phyloP scores from a whole-genome alignment of 2,329 filamentous ascomycete species.

The Neoscytalidium dimidiatum region DNA sequence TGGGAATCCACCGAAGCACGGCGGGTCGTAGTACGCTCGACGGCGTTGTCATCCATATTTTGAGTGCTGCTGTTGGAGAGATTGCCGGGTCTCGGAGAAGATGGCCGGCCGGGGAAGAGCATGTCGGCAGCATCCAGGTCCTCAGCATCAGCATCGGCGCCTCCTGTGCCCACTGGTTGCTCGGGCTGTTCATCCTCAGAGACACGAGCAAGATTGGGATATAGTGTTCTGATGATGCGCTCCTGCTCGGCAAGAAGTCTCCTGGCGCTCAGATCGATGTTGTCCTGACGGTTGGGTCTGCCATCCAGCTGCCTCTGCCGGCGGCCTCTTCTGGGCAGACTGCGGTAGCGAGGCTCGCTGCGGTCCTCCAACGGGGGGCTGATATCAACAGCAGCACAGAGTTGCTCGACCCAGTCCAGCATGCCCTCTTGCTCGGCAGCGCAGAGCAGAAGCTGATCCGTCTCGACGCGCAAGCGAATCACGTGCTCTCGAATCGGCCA shows the following conservation, averaged over 20 bases:
- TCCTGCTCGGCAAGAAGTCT: constrained; percentile 51
- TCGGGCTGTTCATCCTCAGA: constrained; percentile 17
- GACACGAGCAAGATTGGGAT: constrained; percentile 42
- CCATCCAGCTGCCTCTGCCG: constrained; percentile 40
- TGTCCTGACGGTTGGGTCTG: constrained; percentile 25
- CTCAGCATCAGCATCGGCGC: constrained; percentile 34
- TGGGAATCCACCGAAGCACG: neutral
- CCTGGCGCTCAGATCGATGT: constrained; percentile 37
- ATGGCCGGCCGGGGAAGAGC: constrained; percentile 22
- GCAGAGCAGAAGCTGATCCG: constrained; percentile 72
- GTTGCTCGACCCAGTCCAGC: constrained; percentile 66
- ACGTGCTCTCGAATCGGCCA: constrained; percentile 57
- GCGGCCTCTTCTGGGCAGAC: constrained; percentile 46
- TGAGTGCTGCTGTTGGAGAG: constrained; percentile 5
- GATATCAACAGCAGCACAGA: constrained; percentile 69
- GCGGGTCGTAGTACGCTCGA: neutral
- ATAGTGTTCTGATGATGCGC: constrained; percentile 49
- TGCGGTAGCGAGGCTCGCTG: constrained; percentile 47
- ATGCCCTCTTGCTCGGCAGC: constrained; percentile 66
- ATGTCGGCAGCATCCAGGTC: constrained; percentile 42
- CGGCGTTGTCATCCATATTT: neutral
- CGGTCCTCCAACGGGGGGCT: constrained; percentile 65
- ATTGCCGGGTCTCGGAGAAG: constrained; percentile 1
- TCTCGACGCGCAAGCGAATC: constrained; percentile 71
- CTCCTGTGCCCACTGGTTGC: constrained; percentile 21